Evolutionary conservation across 306 rosid species (phyloP).

Genomic region (Quercus variabilis): DNA sequence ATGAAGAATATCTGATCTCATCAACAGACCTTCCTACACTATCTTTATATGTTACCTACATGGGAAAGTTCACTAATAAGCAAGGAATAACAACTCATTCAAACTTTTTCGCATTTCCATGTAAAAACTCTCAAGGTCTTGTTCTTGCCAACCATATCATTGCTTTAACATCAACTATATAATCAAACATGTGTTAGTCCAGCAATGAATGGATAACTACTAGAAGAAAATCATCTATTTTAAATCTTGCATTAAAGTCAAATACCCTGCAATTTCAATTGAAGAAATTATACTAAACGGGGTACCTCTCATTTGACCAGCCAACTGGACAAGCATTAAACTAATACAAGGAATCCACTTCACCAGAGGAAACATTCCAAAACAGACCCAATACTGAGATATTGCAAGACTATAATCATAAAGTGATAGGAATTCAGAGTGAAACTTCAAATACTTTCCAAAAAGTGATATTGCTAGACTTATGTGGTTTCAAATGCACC

Average conservation of each 20-base stretch:
- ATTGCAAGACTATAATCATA: background rate
- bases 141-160: background rate
- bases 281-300: background rate
- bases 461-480: background rate
- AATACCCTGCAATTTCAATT: background rate
- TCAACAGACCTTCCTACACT: background rate
- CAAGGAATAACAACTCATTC: background rate
- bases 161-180: background rate
- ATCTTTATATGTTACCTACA: background rate
- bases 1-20: background rate
- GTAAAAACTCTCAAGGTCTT: background rate
- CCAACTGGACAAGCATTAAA: background rate
- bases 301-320: background rate
- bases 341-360: background rate
- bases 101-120: background rate
- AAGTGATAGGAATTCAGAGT: background rate
- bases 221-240: background rate
- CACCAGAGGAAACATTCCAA: background rate
- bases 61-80: background rate
- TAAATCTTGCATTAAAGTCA: background rate
- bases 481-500: background rate
- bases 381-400: background rate
- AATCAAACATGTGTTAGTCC: background rate
- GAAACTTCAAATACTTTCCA: background rate
- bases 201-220: background rate